phyloP scores from a whole-genome alignment of 495 filamentous ascomycete genomes.

The Achaetomiella virescens region DNA sequence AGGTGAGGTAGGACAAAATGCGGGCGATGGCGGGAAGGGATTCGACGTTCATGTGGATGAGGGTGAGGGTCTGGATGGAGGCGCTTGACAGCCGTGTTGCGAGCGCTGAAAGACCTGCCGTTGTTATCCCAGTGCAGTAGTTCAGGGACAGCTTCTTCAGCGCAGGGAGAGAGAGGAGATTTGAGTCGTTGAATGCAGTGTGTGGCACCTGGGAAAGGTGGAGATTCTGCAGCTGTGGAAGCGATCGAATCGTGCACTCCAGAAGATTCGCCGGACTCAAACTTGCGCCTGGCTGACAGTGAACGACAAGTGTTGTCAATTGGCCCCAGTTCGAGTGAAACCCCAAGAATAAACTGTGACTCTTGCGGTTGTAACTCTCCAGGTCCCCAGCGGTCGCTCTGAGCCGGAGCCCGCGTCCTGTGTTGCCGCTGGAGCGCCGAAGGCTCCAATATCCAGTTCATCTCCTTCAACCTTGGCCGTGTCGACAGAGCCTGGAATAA shows the following conservation, averaged over 20 bases:
- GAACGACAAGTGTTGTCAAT: slow-evolving; percentile 68
- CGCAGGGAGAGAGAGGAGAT: slow-evolving; percentile 62
- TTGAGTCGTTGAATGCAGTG: slow-evolving; percentile 64
- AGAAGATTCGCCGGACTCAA: slow-evolving; percentile 62
- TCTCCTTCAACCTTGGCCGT: slow-evolving; percentile 64
- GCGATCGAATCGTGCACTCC: slow-evolving; percentile 54
- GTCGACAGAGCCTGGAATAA: slow-evolving; percentile 75
- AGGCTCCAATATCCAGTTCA: slow-evolving; percentile 65
- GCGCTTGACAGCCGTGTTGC: slow-evolving; percentile 52
- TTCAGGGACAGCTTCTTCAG: slow-evolving; percentile 70
- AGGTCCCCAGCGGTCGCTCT: slow-evolving; percentile 26
- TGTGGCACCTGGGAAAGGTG: slow-evolving; percentile 67
- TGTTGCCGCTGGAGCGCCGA: slow-evolving; percentile 32
- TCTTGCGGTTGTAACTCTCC: slow-evolving; percentile 55
- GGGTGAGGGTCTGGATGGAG: slow-evolving; percentile 52
- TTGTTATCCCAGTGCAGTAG: slow-evolving; percentile 70
- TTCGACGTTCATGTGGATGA: slow-evolving; percentile 61
- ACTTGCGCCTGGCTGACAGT: slow-evolving; percentile 57
- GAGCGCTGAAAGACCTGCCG: slow-evolving; percentile 67
- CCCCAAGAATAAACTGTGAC: slow-evolving; percentile 60
- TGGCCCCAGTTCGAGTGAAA: slow-evolving; percentile 65
- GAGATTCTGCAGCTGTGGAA: slow-evolving; percentile 67
- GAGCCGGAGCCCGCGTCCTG: background rate
- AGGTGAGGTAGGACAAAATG: slow-evolving; percentile 60
- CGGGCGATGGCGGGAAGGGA: slow-evolving; percentile 67